A percentile compares a stretch with the other conserved stretches of the same genome.
Conservation (phyloP, 352 stramenopile species). For the Phytopythium kandeliae region DNA sequence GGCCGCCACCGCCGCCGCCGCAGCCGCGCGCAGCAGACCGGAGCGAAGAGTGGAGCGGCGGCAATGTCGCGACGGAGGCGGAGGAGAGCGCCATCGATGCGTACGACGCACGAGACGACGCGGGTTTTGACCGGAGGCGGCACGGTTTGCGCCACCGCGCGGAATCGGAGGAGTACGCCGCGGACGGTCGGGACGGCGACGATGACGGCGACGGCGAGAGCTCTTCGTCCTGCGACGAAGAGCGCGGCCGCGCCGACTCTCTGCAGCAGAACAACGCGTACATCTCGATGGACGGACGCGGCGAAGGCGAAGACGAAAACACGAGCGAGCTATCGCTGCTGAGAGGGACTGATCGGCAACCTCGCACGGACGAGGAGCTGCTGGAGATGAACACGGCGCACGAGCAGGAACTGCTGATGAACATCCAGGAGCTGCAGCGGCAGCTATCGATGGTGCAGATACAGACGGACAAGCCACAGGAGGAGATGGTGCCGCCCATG, state of each 20-base stretch:
- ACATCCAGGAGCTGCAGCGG: slow-evolving; percentile 89
- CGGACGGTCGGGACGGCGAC: slow-evolving; percentile 18
- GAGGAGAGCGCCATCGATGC: slow-evolving; percentile 20
- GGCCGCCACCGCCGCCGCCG: neutral
- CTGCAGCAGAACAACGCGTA: slow-evolving; percentile 18
- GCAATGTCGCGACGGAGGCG: neutral
- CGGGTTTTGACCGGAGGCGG: neutral
- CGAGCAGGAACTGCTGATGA: slow-evolving; percentile 87
- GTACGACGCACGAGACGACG: slow-evolving; percentile 20
- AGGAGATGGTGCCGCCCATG: slow-evolving; percentile 63
- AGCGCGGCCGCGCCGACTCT: slow-evolving; percentile 2
- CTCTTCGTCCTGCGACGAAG: neutral
- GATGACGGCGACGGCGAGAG: slow-evolving; percentile 14
- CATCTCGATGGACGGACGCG: slow-evolving; percentile 10
- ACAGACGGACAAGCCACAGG: slow-evolving; percentile 67
- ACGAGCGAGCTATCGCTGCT: too few species aligned
- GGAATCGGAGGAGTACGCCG: slow-evolving; percentile 6
- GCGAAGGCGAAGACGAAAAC: slow-evolving; percentile 8
- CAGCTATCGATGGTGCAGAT: slow-evolving; percentile 87
- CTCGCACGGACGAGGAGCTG: slow-evolving; percentile 57
- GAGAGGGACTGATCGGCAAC: too few species aligned
- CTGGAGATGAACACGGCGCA: slow-evolving; percentile 71
- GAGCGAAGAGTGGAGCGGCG: too few species aligned
- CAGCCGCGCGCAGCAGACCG: neutral
- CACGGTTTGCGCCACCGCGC: slow-evolving; percentile 8